Evolutionary conservation across 371 early-diverging fungal genomes (phyloP).

Genomic region (Mucor racemosus): DNA sequence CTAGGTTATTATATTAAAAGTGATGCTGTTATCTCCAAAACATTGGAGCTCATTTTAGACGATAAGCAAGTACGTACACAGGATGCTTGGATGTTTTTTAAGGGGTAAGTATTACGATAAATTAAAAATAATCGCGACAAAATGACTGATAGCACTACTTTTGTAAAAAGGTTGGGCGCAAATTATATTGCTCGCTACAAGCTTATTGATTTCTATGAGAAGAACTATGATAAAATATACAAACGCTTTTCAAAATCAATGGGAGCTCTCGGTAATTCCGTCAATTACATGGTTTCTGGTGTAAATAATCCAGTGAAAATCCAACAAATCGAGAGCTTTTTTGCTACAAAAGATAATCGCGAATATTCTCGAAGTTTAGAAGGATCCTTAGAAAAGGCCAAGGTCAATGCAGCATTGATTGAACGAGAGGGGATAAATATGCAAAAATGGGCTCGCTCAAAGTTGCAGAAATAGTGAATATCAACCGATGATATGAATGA

Average conservation of each 20-base stretch:
- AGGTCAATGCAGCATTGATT: slow-evolving; percentile 77
- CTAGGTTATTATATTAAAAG: slow-evolving; percentile 70
- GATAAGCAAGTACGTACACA: slow-evolving; percentile 74
- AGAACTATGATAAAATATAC: slow-evolving; percentile 70
- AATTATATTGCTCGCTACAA: slow-evolving; percentile 63
- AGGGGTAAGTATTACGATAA: slow-evolving; percentile 22
- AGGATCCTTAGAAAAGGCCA: slow-evolving; percentile 83
- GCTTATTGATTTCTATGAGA: slow-evolving; percentile 76
- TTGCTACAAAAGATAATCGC: slow-evolving; percentile 70
- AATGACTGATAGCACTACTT: not conserved
- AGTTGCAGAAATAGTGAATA: not conserved
- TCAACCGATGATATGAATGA: no score
- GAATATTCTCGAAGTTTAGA: slow-evolving; percentile 73
- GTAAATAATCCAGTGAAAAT: slow-evolving; percentile 66
- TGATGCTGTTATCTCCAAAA: slow-evolving; percentile 53
- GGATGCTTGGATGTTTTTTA: slow-evolving; percentile 72
- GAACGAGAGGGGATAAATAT: slow-evolving; percentile 63
- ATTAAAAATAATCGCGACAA: not conserved
- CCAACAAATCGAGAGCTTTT: slow-evolving; percentile 71
- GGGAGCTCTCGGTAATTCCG: slow-evolving; percentile 72
- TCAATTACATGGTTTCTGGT: slow-evolving; percentile 65
- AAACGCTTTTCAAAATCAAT: slow-evolving; percentile 71
- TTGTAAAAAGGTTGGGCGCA: slow-evolving; percentile 36
- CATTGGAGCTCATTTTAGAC: slow-evolving; percentile 68
- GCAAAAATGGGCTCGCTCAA: slow-evolving; percentile 17